Conservation (phyloP, 148 eudicot genomes). For the Agrostemma githago region DNA sequence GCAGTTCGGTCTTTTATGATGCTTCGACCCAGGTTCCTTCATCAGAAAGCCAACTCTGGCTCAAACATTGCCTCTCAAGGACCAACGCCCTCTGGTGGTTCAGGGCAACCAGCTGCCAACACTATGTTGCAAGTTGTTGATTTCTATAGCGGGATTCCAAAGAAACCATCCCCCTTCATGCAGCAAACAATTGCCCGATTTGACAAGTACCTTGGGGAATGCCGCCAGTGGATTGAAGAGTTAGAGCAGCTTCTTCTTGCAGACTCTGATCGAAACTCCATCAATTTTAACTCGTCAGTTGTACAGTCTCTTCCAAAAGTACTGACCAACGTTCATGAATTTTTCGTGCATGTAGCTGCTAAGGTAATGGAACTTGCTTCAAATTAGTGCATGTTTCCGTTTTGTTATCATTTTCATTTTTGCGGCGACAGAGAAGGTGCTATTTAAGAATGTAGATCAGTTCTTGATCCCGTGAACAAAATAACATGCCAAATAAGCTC, state of each 20-base stretch:
- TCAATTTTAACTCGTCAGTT: slow-evolving; percentile 50
- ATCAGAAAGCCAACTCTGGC: slow-evolving; percentile 44
- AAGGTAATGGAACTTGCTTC: slow-evolving; percentile 46
- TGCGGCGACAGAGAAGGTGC: background rate
- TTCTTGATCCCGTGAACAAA: background rate
- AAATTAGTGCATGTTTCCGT: background rate
- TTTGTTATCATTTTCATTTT: background rate
- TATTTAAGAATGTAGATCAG: background rate
- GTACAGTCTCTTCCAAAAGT: slow-evolving; percentile 92
- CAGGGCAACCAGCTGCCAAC: slow-evolving; percentile 42
- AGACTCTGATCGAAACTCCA: slow-evolving; percentile 56
- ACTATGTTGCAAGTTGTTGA: slow-evolving; percentile 54
- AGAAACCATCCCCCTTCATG: slow-evolving; percentile 81
- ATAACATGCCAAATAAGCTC: background rate
- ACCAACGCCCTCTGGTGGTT: slow-evolving; percentile 28
- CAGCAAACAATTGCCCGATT: slow-evolving; percentile 80
- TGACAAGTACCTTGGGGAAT: slow-evolving; percentile 72
- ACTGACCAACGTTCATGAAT: slow-evolving; percentile 84
- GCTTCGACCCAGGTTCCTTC: slow-evolving; percentile 80
- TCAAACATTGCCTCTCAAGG: slow-evolving; percentile 52
- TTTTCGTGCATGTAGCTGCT: slow-evolving; percentile 94
- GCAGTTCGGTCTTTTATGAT: slow-evolving; percentile 90
- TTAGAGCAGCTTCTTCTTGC: slow-evolving; percentile 76
- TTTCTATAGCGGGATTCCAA: slow-evolving; percentile 83
- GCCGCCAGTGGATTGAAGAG: slow-evolving; percentile 94